Base-by-base conservation (phyloP, 2,329 filamentous ascomycete genomes). In the Pseudopyrenochaeta lycopersici region DNA sequence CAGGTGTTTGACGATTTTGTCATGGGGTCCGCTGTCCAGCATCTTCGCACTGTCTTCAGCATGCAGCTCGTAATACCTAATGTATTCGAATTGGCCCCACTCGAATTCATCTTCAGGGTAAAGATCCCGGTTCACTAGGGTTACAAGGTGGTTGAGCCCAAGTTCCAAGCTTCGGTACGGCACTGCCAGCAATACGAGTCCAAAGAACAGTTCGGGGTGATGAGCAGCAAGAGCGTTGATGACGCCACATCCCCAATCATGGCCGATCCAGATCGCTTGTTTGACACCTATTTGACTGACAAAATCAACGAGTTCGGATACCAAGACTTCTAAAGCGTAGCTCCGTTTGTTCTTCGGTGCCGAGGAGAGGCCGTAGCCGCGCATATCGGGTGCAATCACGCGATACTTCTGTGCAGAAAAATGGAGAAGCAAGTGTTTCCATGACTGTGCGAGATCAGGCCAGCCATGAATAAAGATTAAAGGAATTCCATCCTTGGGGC, bases 31-130 rank as follows among this genome's bases (percentile, higher is more conserved):
- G 71, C 41, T 75, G 1, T 68, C 70, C 21, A 72, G 70, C 6
- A 52, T 39, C 17, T 58, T 54, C 12, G 51, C 46, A 31, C 48
- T 56, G 14, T 56, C 23, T 5, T 62, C 64, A 1, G 66, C 45
- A 9, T 65, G n/a, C 6, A 59, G 40, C 36, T 71, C 63, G 49
- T 77, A 75, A 55, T 66, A 74, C 11, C 51, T 52, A 54, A 69
- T 63, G 57, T 77, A 77, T 3, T 68, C 62, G 62, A 67, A 77
- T 48, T 76, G 74, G 5, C 73, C 75, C 36, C 64, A 70, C 1
- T 75, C 72, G 38, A 73, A 81, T 55, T 81, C 46, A 29, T 78
- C 75, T 14, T 66, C 71, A 0, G 81, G 81, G 54, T 83, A 83
- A 10, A 81, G 45, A 0, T 78, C 74, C 9, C 80, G 76, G 59